Conservation (phyloP, 129 eudicot genomes). For the Scalesia atractyloides region DNA sequence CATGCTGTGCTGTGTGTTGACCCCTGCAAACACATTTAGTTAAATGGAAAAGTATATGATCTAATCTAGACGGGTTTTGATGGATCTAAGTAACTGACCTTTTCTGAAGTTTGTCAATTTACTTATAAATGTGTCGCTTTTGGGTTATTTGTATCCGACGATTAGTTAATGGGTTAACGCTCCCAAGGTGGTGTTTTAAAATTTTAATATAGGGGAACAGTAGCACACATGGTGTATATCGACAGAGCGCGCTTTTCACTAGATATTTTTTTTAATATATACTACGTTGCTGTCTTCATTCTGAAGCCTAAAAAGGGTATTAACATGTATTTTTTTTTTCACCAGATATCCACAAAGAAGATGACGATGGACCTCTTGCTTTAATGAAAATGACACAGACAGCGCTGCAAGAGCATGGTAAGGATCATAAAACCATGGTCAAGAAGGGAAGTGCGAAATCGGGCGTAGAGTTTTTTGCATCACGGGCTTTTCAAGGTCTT, state of each 20-base stretch:
- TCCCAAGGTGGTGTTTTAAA: too few species aligned
- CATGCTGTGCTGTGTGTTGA: background rate
- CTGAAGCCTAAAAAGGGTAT: too few species aligned
- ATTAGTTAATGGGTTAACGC: background rate
- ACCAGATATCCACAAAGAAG: conserved; percentile 49
- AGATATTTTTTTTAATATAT: too few species aligned
- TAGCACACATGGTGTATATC: too few species aligned
- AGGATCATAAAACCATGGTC: conserved; percentile 39
- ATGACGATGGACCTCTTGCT: conserved; percentile 53
- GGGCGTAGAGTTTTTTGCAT: conserved; percentile 73
- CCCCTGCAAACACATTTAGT: background rate
- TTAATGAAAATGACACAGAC: conserved; percentile 56
- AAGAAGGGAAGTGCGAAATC: conserved; percentile 60
- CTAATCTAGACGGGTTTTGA: background rate
- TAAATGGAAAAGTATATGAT: background rate
- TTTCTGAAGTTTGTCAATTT: background rate
- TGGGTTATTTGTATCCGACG: background rate
- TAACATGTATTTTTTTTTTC: too few species aligned
- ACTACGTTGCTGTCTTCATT: too few species aligned
- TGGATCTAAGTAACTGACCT: background rate
- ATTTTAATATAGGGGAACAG: too few species aligned
- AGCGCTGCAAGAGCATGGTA: conserved; percentile 61
- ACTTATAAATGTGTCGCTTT: background rate
- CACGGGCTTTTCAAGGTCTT: conserved; percentile 80
- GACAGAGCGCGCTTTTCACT: too few species aligned